Evolutionary conservation across 208 protist species (phyloP), one percentile per base, ranked within the genome.

Genomic region (Angomonas deanei): DNA sequence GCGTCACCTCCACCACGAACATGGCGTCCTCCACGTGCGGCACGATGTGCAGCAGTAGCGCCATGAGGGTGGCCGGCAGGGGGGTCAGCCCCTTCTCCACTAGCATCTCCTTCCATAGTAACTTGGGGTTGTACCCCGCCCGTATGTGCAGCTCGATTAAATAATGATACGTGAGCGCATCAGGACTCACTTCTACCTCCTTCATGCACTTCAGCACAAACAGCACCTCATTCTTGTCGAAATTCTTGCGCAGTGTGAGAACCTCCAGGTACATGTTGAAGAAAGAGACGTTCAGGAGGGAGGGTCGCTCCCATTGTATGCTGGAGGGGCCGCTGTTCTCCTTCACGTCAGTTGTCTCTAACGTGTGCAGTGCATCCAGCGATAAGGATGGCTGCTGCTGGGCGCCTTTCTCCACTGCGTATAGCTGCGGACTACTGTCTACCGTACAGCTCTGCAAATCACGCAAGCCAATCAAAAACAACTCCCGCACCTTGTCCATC

Each of bases 201-300:
- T 58, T 66, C 88, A 94, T 94, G 42, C 68, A 52, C 17, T 78
- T 42, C 50, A 91, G 66, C 10, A 94, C 56, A 66, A 86, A 84
- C 2, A 57, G 26, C 0, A 88, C 80, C 68, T 94, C 84, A 13
- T 74, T 69, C 3, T 15, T 38, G n/a, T 79, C 62, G 61, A 78
- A 90, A 39, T 86, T 87, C 27, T 70, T 82, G 0, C 84, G 84
- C 31, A 62, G 53, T 4, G 84, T 91, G 24, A 92, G 67, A 15
- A 77, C 74, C 58, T 90, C 82, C 30, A 94, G 74, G 64, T 92
- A 92, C 31, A 70, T 72, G 58, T 91, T 89, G 68, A 94, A 94
- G 61, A 94, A 59, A 26, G 39, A 27, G 3, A 36, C 57, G 61
- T 64, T 74, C 26, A 75, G 66, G 23, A 70, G 31, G 10, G 70